Evolutionary conservation across 225 moss, liverwort and hornwort species (phyloP).

Genomic region (Physcomitrellopsis africana): DNA sequence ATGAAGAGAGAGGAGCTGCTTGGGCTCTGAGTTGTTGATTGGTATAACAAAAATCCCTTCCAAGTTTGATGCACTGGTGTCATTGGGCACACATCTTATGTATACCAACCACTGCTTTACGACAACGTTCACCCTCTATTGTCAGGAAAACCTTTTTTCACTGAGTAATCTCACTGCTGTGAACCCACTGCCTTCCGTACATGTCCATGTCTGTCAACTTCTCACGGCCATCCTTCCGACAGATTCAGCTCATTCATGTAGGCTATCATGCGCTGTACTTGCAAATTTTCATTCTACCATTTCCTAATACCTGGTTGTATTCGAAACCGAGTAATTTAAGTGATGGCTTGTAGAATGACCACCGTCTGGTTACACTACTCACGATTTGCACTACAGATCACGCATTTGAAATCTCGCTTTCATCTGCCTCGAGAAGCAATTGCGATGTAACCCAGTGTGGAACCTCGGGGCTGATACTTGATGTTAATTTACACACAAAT

Average conservation of each 20-base stretch:
- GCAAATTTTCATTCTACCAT: background rate
- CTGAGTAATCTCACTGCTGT: conserved; percentile 20
- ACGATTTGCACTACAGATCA: background rate
- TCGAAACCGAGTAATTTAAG: background rate
- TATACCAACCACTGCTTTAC: conserved; percentile 5
- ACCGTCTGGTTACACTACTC: background rate
- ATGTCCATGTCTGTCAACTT: conserved; percentile 24
- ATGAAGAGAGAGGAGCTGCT: background rate
- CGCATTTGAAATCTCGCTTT: background rate
- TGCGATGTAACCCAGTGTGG: background rate
- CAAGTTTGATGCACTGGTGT: background rate
- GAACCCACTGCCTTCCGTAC: conserved; percentile 16
- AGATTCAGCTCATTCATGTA: background rate
- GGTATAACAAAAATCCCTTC: background rate
- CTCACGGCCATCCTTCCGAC: conserved; percentile 26
- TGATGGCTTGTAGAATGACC: background rate
- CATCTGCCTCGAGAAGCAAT: background rate
- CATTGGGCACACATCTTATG: background rate
- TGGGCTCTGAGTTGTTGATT: background rate
- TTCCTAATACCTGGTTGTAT: background rate
- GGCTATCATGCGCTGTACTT: background rate
- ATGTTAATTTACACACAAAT: background rate
- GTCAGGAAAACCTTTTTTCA: conserved; percentile 2
- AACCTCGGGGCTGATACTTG: conserved; percentile 9
- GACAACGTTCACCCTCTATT: conserved; percentile 18